Conservation (phyloP, 129 eudicot species). For the Pseudognaphalium luteoalbum region DNA sequence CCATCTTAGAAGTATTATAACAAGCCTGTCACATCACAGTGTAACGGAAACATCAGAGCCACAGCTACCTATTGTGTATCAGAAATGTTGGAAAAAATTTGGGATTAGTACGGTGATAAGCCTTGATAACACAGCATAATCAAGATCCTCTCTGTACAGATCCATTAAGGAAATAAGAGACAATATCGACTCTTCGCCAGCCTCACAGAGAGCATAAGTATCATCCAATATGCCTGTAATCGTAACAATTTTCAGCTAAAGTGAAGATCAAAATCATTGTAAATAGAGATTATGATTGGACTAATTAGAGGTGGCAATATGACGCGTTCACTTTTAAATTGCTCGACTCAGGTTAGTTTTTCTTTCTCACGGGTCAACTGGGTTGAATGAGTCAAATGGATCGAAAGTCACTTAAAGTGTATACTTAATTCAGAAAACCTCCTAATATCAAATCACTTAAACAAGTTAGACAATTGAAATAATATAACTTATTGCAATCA, state of each 20-base stretch:
- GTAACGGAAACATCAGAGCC: conserved; percentile 23
- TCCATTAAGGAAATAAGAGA: conserved; percentile 46
- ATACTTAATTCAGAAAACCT: not conserved
- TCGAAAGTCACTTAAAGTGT: not conserved
- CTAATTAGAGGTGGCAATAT: not conserved
- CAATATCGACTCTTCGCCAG: conserved; percentile 42
- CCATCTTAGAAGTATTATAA: conserved; percentile 37
- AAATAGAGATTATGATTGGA: conserved; percentile 1
- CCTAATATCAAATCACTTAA: not conserved
- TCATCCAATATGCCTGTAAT: conserved; percentile 55
- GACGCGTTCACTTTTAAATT: not conserved
- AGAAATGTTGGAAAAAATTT: conserved; percentile 10
- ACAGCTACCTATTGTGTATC: conserved; percentile 14
- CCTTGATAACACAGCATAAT: conserved; percentile 46
- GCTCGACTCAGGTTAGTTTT: not conserved
- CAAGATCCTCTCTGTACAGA: conserved; percentile 40
- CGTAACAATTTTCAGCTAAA: conserved; percentile 9
- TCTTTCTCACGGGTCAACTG: conserved; percentile 5
- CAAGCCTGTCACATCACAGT: conserved; percentile 42
- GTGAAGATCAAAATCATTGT: conserved; percentile 17
- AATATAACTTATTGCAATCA: not conserved
- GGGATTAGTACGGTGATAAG: conserved; percentile 37
- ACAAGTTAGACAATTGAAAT: not conserved
- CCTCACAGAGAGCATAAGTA: conserved; percentile 56
- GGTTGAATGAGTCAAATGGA: not conserved